phyloP scores from a whole-genome alignment of 495 filamentous ascomycete species.

The Parachaetomium inaequale region DNA sequence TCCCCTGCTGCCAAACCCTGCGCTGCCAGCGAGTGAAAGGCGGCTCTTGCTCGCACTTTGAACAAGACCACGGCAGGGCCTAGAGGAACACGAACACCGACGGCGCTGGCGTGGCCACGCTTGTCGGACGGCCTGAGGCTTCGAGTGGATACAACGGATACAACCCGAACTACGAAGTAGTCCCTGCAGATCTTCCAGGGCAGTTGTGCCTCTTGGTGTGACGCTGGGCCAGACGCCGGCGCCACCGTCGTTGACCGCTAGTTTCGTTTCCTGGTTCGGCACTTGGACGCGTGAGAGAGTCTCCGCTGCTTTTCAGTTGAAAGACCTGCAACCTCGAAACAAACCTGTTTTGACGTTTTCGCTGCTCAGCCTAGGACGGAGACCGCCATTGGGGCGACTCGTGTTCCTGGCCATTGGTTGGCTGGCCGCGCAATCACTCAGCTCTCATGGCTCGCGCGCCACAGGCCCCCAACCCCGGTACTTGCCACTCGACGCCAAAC shows the following conservation, averaged over 20 bases:
- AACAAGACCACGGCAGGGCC: too few species aligned
- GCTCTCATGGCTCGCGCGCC: conserved; percentile 15
- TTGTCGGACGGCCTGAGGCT: too few species aligned
- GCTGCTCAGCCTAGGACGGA: background rate
- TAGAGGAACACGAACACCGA: too few species aligned
- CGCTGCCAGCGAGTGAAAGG: background rate
- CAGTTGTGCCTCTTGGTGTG: too few species aligned
- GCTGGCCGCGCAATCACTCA: conserved; percentile 17
- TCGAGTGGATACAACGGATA: too few species aligned
- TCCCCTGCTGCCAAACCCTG: background rate
- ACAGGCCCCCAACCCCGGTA: background rate
- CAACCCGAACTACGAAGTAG: too few species aligned
- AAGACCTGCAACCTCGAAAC: too few species aligned
- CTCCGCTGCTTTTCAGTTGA: background rate
- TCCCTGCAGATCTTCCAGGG: too few species aligned
- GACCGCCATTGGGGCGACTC: conserved; percentile 33
- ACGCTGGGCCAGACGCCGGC: background rate
- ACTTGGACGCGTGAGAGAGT: background rate
- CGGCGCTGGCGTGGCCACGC: too few species aligned
- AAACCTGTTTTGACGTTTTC: background rate
- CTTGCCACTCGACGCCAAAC: conserved; percentile 4
- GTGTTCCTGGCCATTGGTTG: conserved; percentile 23
- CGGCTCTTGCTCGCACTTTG: background rate
- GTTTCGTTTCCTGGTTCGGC: background rate
- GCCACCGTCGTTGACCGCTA: conserved; percentile 3